Conservation (phyloP, 2,329 filamentous ascomycete species). For the Thielaviopsis euricoi region DNA sequence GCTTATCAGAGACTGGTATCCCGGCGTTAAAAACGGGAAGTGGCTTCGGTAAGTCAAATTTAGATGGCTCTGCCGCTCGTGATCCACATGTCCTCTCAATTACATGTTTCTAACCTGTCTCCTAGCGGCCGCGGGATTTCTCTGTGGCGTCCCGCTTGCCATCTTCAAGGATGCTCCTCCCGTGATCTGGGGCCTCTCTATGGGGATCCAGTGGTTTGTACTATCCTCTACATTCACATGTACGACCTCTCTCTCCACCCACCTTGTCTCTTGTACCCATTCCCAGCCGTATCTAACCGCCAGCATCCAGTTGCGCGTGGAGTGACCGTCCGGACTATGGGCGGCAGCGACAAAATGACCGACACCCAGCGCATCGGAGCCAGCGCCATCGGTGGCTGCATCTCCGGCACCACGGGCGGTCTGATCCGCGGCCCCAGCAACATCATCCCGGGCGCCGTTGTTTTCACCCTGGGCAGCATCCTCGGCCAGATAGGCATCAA, state of each 20-base stretch:
- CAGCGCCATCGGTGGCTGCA: conserved; percentile 53
- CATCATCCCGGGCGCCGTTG: conserved; percentile 32
- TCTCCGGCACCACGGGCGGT: conserved; percentile 46
- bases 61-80: background rate
- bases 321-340: conserved; percentile 30
- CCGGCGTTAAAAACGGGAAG: conserved; percentile 7
- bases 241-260: conserved; percentile 22
- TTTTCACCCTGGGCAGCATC: conserved; percentile 29
- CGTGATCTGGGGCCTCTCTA: conserved; percentile 52
- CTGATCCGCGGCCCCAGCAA: conserved; percentile 37
- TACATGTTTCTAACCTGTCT: too few relatives aligned
- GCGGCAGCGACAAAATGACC: conserved; percentile 34
- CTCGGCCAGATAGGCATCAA: conserved; percentile 25
- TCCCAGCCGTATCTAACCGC: background rate
- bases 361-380: conserved; percentile 45
- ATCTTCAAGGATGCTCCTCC: conserved; percentile 53
- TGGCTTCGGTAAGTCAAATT: conserved; percentile 6
- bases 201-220: conserved; percentile 66
- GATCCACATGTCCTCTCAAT: background rate
- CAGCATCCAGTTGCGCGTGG: conserved; percentile 29
- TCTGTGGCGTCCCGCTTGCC: conserved; percentile 52
- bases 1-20: conserved; percentile 2
- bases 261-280: background rate
- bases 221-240: conserved; percentile 31
- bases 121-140: conserved; percentile 38